Evolutionary conservation across 305 asterid species (phyloP), one percentile per base, ranked within the genome.

Genomic region (Fraxinus dipetala): DNA sequence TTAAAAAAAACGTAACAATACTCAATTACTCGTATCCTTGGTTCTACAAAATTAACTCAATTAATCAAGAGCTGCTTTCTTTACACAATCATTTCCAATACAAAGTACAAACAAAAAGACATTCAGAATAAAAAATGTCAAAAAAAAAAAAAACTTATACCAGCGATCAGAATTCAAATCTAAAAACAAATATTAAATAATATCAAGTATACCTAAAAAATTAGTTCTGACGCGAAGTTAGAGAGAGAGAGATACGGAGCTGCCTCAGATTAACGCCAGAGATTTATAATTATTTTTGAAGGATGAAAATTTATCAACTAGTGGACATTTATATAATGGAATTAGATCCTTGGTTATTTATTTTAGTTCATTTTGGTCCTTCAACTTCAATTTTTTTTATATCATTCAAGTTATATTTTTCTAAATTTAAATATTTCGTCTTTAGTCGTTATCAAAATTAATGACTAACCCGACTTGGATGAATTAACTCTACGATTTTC

Each of bases 221-320:
- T 65, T 32, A 84, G 86, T 85, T 87, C 88, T 83, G 88, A 81
- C 82, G 82, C 82, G 40, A 77, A 31, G 80, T 67, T 54, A 45
- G 16, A 31, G 84, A 38, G 75, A 74, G 16, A 31, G 84, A 38
- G 75, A 74, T 56, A 80, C 54, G 86, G 76, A 82, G 84, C 85
- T 77, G 85, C 89, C 85, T 82, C 35, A 81, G 80, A 77, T 63
- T 9, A 76, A 84, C 89, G 87, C 81, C 51, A 76, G 36, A 24
- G 85, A 73, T 80, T 72, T 78, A 63, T 76, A 79, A 70, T 75
- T 63, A 43, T 65, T 76, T 34, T 79, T 28, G 38, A 73, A 70
- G 48, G 24, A 56, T 20, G 61, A 28, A 84, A 54, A 80, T 54
- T 2, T 24, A 38, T 75, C 76, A 73, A 75, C 85, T 61, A 43